These are phyloP conservation scores for Macroventuria anomochaeta DNA, from an alignment of 2,329 filamentous ascomycete species.

Conservation along the genomic window DNA sequence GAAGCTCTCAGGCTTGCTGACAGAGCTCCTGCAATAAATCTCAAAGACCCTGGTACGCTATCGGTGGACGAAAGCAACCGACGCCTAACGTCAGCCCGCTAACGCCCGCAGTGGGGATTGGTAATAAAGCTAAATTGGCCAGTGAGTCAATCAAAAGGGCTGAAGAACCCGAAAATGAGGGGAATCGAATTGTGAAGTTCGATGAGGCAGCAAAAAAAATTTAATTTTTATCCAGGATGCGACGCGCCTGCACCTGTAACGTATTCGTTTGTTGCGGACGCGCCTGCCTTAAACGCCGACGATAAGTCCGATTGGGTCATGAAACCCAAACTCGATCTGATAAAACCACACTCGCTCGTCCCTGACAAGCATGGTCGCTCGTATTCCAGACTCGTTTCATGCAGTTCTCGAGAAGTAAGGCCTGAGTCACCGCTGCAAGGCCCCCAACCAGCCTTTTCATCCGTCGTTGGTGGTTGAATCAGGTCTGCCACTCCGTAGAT, in stretches of 20 bases:
- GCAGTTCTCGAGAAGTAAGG: not conserved
- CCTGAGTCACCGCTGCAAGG: conserved; percentile 12
- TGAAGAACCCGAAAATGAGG: not conserved
- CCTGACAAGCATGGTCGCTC: not conserved
- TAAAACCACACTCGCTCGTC: not conserved
- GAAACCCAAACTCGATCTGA: conserved; percentile 8
- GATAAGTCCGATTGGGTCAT: conserved; percentile 9
- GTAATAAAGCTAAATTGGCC: not conserved
- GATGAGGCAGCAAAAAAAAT: not conserved
- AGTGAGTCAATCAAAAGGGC: conserved; percentile 8
- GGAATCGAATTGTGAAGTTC: not conserved
- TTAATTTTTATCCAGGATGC: not conserved
- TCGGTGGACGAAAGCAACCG: conserved; percentile 12
- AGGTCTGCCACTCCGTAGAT: not conserved
- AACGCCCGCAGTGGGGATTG: conserved; percentile 15
- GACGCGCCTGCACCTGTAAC: not conserved
- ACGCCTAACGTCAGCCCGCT: conserved; percentile 10
- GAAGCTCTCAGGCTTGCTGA: not conserved
- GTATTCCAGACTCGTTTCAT: not conserved
- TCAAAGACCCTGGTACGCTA: conserved; percentile 12
- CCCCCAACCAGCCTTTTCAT: not conserved
- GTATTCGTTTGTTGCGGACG: not conserved
- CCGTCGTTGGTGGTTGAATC: not conserved
- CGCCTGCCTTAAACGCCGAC: conserved; percentile 4
- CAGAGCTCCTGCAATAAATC: conserved; percentile 2